Conservation (phyloP, 176 grass and related monocot species). For the Saccharum officinarum region DNA sequence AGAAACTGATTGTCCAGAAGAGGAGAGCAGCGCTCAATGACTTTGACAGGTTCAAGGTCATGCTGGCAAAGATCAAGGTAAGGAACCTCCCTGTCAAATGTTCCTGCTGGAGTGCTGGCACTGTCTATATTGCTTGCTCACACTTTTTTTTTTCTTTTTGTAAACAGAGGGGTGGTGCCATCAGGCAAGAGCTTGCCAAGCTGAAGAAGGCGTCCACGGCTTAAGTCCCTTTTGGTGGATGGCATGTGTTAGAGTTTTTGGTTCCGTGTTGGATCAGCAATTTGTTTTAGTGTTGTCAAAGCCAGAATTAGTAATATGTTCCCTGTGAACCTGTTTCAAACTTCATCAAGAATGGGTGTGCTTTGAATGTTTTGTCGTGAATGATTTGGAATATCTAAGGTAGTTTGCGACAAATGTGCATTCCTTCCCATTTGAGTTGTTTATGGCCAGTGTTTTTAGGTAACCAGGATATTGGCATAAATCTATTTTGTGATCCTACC, state of each 20-base stretch:
- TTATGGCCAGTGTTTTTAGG: background rate
- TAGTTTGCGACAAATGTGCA: background rate
- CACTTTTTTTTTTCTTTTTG: background rate
- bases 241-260: slow-evolving; percentile 38
- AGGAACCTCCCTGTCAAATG: background rate
- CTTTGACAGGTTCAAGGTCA: slow-evolving; percentile 97
- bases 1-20: slow-evolving; percentile 95
- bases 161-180: background rate
- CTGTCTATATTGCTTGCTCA: background rate
- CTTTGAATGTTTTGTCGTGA: slow-evolving; percentile 22
- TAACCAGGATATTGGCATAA: background rate
- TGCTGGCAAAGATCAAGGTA: slow-evolving; percentile 95
- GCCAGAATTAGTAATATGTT: slow-evolving; percentile 39
- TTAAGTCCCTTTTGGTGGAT: slow-evolving; percentile 24
- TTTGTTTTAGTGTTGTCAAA: slow-evolving; percentile 31
- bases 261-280: slow-evolving; percentile 26
- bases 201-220: slow-evolving; percentile 47
- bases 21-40: slow-evolving; percentile 90
- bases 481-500: background rate
- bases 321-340: slow-evolving; percentile 33
- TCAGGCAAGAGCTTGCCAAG: background rate
- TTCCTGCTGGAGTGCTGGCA: background rate
- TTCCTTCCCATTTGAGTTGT: no score
- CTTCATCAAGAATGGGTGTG: slow-evolving; percentile 28
- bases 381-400: slow-evolving; percentile 20